Percentiles rank a stretch among this genome's conserved stretches.
phyloP scores from a whole-genome alignment of 2,329 filamentous ascomycete genomes.

The Scedosporium boydii region DNA sequence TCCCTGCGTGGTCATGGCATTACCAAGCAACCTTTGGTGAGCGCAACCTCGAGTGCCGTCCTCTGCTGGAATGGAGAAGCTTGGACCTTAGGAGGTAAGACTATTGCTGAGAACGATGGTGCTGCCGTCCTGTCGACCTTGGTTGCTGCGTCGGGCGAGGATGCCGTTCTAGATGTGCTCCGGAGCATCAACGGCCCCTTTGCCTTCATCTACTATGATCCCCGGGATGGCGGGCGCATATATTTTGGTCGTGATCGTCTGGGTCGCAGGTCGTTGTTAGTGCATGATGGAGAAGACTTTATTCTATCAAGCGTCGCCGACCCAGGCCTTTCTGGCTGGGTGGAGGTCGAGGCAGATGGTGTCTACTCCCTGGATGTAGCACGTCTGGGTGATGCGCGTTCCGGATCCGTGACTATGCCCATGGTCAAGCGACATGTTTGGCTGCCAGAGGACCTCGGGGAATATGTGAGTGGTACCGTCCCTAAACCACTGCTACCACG shows the following conservation, averaged over 20 bases:
- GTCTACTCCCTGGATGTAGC: slow-evolving; percentile 60
- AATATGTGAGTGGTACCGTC: slow-evolving; percentile 32
- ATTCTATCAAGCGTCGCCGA: slow-evolving; percentile 65
- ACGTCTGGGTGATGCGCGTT: slow-evolving; percentile 5
- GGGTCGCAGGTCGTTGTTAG: slow-evolving; percentile 73
- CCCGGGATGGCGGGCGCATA: slow-evolving; percentile 41
- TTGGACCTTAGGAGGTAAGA: slow-evolving; percentile 58
- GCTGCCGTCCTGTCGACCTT: slow-evolving; percentile 57
- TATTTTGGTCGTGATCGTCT: slow-evolving; percentile 84
- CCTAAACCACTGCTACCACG: neutral
- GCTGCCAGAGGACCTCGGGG: slow-evolving; percentile 11
- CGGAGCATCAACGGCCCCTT: slow-evolving; percentile 70
- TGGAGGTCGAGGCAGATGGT: slow-evolving; percentile 77
- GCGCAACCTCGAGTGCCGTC: slow-evolving; percentile 43
- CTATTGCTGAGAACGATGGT: slow-evolving; percentile 70
- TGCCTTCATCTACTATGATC: slow-evolving; percentile 76
- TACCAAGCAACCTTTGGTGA: slow-evolving; percentile 62
- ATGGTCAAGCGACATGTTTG: slow-evolving; percentile 6
- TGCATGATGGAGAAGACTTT: slow-evolving; percentile 36
- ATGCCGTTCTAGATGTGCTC: slow-evolving; percentile 40
- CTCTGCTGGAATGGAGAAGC: slow-evolving; percentile 98
- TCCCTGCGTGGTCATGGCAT: slow-evolving; percentile 70
- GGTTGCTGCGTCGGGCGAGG: slow-evolving; percentile 14
- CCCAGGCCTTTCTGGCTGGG: slow-evolving; percentile 44
- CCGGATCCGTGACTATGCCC: neutral